Base-by-base conservation (phyloP, 1,284 basidiomycete genomes). In the Malassezia arunalokei region DNA sequence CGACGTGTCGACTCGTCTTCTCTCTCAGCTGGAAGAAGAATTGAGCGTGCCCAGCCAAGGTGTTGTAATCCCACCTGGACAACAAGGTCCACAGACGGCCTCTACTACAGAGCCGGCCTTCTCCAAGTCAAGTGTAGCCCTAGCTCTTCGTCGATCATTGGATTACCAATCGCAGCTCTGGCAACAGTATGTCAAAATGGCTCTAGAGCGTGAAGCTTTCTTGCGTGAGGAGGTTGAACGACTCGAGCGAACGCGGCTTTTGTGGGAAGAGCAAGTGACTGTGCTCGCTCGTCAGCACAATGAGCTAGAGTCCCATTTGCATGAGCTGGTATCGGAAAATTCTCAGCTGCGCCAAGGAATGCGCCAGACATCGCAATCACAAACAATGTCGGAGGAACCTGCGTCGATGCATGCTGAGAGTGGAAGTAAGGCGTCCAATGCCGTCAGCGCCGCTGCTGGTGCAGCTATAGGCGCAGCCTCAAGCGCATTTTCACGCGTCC, bases 181-280 rank as follows among this genome's bases (percentile, higher is more conserved):
- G 15, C 76, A 76, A 42, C 82, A 86, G 54, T 89, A 86, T 64
- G 75, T 83, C 5, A 73, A 78, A 33, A 89, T 91, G 82, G 78
- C 80, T 1, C 77, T 78, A 43, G 83, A 85, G 48, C 79, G 92
- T n/a, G 91, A 95, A 64, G 78, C 80, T 40, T 95, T 84, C 81
- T 65, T 73, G 49, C 53, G 54, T 15, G 73, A 57, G 56, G 75
- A 65, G 49, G 87, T 83, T 76, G 89, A 94, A 68, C 78, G 81
- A 43, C 81, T 83, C 68, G 79, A 86, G 27, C 81, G 85, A 66
- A 79, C 73, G 40, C 75, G 75, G 56, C 66, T 77, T 30, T 78
- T 91, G 17, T 95, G 91, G 92, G 90, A 95, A 75, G 86, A 91
- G 74, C 91, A 87, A 73, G 76, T 96, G 67, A 82, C 84, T 47